Conservation (phyloP, 2,329 filamentous ascomycete species). For the Neofusicoccum umdonicola region DNA sequence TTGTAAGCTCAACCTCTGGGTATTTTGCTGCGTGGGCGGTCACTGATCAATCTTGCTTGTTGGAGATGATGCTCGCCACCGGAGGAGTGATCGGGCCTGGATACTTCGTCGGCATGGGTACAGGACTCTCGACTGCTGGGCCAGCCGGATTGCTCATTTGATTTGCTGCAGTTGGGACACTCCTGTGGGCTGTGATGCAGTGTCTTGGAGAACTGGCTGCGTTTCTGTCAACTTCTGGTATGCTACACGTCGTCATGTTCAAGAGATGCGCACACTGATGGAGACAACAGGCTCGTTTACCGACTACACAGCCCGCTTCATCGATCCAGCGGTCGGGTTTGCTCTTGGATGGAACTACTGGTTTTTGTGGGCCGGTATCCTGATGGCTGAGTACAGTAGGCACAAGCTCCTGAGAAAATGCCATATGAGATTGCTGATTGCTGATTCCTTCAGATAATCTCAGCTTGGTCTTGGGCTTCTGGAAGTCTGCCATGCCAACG, state of each 20-base stretch:
- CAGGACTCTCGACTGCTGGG: not conserved
- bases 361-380: conserved; percentile 70
- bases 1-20: not conserved
- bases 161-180: conserved; percentile 12
- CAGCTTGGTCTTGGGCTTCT: not conserved
- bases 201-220: no score
- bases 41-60: not conserved
- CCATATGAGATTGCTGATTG: not conserved
- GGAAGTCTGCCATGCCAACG: not conserved
- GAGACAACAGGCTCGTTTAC: no score
- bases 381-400: conserved; percentile 82
- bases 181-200: conserved; percentile 68
- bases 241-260: no score
- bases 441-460: not conserved
- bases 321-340: no score
- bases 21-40: no score
- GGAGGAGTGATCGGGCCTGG: not conserved
- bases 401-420: conserved; percentile 72
- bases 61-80: not conserved
- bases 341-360: no score
- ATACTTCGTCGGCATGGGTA: not conserved
- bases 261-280: no score
- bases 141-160: not conserved
- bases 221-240: no score
- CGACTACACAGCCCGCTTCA: no score